These are phyloP conservation scores for Leishmania lainsoni DNA, from an alignment of 208 protist genomes.

Conservation along the genomic window DNA sequence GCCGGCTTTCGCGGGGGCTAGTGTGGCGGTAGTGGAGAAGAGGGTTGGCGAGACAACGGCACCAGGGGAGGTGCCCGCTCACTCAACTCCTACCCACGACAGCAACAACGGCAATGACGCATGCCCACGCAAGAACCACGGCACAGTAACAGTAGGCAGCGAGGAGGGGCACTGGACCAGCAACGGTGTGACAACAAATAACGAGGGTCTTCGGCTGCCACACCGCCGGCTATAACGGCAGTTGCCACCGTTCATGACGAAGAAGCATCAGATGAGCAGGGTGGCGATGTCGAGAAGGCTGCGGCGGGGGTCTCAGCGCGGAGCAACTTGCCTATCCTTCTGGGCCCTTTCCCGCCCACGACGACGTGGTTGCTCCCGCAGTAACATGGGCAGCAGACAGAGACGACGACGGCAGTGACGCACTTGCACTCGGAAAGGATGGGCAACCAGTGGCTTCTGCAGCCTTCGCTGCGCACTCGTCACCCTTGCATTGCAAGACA, in stretches of 20 bases:
- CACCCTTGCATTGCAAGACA: constrained; percentile 30
- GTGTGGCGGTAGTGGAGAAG: not conserved
- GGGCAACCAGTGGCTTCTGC: not conserved
- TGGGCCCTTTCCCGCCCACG: not conserved
- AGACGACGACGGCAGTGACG: not conserved
- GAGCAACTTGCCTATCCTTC: not conserved
- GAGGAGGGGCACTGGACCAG: not conserved
- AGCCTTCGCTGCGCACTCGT: not conserved
- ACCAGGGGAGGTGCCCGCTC: not conserved
- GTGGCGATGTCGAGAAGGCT: not conserved
- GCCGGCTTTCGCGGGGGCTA: not conserved
- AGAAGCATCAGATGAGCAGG: not conserved
- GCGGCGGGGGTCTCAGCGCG: not conserved
- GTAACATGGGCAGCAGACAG: not conserved
- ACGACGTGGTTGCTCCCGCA: not conserved
- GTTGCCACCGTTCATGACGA: not conserved
- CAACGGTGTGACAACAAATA: not conserved
- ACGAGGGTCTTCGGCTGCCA: not conserved
- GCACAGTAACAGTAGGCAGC: too few species aligned
- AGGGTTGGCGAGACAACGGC: not conserved
- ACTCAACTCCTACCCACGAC: not conserved
- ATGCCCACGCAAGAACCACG: not conserved
- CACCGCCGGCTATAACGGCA: not conserved
- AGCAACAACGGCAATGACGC: not conserved
- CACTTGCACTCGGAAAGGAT: not conserved